phyloP scores from a whole-genome alignment of 805 yeast species.

The Yarrowia sp. region DNA sequence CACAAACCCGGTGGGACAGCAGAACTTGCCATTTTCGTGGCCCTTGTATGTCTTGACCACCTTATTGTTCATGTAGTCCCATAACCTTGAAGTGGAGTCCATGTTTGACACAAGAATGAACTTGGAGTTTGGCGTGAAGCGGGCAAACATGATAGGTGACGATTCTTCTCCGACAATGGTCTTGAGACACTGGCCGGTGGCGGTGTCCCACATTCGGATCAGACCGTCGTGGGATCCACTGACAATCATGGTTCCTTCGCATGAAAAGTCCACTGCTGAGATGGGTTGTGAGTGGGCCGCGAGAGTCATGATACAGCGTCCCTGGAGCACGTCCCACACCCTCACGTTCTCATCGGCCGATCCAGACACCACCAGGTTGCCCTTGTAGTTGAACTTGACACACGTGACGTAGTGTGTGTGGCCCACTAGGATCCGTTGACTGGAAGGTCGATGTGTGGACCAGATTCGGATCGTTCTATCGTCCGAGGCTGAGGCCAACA shows the following conservation, averaged over 20 bases:
- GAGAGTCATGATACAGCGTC: constrained; percentile 67
- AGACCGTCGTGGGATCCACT: constrained; percentile 91
- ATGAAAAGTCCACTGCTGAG: constrained; percentile 65
- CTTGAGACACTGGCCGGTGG: constrained; percentile 85
- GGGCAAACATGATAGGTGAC: constrained; percentile 66
- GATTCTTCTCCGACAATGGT: constrained; percentile 65
- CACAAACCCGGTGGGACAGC: constrained; percentile 53
- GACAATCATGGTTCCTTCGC: constrained; percentile 75
- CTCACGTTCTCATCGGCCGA: constrained; percentile 88
- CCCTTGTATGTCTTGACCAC: constrained; percentile 67
- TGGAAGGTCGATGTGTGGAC: constrained; percentile 44
- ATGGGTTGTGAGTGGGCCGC: constrained; percentile 95
- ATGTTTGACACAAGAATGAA: constrained; percentile 72
- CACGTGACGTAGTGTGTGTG: constrained; percentile 83
- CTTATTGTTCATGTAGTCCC: constrained; percentile 81
- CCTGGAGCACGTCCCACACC: constrained; percentile 79
- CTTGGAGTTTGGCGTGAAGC: constrained; percentile 75
- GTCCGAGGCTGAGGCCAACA: constrained; percentile 81
- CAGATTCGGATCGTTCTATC: constrained; percentile 77
- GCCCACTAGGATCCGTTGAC: constrained; percentile 54
- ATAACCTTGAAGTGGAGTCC: constrained; percentile 73
- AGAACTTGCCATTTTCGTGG: constrained; percentile 45
- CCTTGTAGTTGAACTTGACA: constrained; percentile 66
- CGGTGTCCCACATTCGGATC: constrained; percentile 81
- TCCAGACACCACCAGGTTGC: constrained; percentile 75